Conservation (phyloP, 352 stramenopile species). For the Pythium brachiatum region DNA sequence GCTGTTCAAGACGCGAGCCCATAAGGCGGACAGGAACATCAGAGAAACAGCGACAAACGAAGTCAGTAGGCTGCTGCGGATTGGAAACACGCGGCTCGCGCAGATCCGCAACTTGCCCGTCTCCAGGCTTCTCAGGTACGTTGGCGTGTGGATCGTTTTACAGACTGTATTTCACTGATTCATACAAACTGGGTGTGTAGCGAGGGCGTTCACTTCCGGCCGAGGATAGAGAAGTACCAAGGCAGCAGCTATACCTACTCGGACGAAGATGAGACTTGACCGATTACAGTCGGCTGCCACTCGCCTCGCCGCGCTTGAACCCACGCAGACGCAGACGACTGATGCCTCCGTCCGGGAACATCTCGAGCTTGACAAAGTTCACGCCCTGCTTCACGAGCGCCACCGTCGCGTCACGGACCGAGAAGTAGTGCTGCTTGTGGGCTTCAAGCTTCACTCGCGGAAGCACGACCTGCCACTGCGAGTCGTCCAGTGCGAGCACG, state of each 20-base stretch:
- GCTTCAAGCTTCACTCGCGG: constrained; percentile 81
- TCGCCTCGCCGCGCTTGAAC: constrained; percentile 35
- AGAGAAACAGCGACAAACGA: not conserved
- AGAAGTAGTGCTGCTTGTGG: constrained; percentile 89
- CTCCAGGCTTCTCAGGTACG: constrained; percentile 12
- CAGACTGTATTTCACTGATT: not conserved
- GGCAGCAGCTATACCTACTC: not conserved
- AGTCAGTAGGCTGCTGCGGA: not conserved
- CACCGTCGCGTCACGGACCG: constrained; percentile 51
- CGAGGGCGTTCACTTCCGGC: constrained; percentile 10
- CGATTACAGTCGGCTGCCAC: constrained; percentile 9
- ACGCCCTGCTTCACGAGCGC: constrained; percentile 53
- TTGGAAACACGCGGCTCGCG: constrained; percentile 13
- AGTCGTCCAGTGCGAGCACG: constrained; percentile 37
- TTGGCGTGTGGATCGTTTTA: not conserved
- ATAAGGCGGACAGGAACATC: not conserved
- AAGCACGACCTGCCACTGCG: constrained; percentile 86
- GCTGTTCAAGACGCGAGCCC: not conserved
- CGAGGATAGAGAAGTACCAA: not conserved
- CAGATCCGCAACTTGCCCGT: constrained; percentile 15
- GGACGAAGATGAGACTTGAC: not conserved
- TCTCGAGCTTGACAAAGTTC: constrained; percentile 93
- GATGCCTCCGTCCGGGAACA: constrained; percentile 94
- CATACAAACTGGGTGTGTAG: not conserved
- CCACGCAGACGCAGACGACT: constrained; percentile 88